Conservation (phyloP, 768 basidiomycete genomes). For the Neoboletus subvelutipes region DNA sequence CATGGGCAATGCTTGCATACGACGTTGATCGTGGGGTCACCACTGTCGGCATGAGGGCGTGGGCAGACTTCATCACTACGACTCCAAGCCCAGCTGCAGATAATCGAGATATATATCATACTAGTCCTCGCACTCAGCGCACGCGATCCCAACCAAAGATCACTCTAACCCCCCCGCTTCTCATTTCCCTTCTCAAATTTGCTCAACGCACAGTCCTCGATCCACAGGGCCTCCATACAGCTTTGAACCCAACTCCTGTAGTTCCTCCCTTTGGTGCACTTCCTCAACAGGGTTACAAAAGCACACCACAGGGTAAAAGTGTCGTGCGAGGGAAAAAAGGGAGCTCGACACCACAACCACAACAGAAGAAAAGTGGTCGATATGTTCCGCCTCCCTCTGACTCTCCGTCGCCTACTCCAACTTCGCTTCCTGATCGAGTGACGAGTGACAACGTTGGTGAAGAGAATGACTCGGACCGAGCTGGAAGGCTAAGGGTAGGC, state of each 20-base stretch:
- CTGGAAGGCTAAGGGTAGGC: constrained; percentile 65
- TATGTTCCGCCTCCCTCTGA: constrained; percentile 32
- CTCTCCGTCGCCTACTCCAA: constrained; percentile 28
- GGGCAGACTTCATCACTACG: constrained; percentile 41
- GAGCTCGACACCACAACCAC: constrained; percentile 22
- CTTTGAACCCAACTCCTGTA: constrained; percentile 65
- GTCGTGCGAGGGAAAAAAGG: constrained; percentile 21
- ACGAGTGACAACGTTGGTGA: constrained; percentile 43
- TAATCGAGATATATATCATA: background rate
- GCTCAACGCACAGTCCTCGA: constrained; percentile 56
- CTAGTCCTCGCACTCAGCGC: background rate
- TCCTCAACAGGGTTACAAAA: constrained; percentile 13
- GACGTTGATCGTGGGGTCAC: constrained; percentile 71
- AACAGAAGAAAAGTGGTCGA: constrained; percentile 33
- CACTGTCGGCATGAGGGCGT: constrained; percentile 48
- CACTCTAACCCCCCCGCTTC: constrained; percentile 32
- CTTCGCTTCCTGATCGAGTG: constrained; percentile 18
- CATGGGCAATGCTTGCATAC: constrained; percentile 70
- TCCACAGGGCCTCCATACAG: constrained; percentile 55
- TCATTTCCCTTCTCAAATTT: constrained; percentile 48
- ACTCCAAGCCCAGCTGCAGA: constrained; percentile 5
- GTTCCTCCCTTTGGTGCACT: constrained; percentile 19
- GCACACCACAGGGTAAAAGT: constrained; percentile 1
- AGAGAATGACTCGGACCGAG: constrained; percentile 68
- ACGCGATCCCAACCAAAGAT: constrained; percentile 19